Conservation (phyloP, 1,284 basidiomycete species). For the Cryptococcus sp. region DNA sequence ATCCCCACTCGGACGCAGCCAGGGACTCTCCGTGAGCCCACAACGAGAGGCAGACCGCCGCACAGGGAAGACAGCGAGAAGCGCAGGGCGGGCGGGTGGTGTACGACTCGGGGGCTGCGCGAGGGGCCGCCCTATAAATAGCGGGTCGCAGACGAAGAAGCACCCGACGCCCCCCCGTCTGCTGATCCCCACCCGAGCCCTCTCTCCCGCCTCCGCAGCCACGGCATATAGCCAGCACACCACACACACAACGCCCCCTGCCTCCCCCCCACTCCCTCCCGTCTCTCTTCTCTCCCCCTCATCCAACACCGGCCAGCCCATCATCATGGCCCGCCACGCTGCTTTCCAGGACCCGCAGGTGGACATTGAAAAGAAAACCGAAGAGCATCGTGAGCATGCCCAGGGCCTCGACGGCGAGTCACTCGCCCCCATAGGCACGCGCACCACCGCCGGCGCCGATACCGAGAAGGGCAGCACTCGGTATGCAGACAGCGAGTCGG, state of each 20-base stretch:
- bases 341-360: background rate
- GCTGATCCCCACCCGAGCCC: too few species aligned
- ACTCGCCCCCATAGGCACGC: background rate
- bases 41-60: too few species aligned
- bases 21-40: too few species aligned
- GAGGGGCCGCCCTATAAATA: too few species aligned
- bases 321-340: conserved; percentile 3
- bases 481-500: conserved; percentile 32
- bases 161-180: too few species aligned
- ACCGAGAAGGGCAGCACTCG: conserved; percentile 20
- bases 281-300: background rate
- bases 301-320: background rate
- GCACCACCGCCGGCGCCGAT: conserved; percentile 8
- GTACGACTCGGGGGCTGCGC: too few species aligned
- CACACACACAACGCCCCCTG: background rate
- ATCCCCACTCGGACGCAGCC: too few species aligned
- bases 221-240: background rate
- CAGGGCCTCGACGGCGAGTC: background rate
- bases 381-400: background rate
- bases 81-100: too few species aligned
- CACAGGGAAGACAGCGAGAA: too few species aligned
- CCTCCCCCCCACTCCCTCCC: background rate
- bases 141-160: too few species aligned
- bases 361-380: background rate
- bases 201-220: background rate